Base-by-base conservation (phyloP, 768 basidiomycete species). In the Lactifluus hygrophoroides region DNA sequence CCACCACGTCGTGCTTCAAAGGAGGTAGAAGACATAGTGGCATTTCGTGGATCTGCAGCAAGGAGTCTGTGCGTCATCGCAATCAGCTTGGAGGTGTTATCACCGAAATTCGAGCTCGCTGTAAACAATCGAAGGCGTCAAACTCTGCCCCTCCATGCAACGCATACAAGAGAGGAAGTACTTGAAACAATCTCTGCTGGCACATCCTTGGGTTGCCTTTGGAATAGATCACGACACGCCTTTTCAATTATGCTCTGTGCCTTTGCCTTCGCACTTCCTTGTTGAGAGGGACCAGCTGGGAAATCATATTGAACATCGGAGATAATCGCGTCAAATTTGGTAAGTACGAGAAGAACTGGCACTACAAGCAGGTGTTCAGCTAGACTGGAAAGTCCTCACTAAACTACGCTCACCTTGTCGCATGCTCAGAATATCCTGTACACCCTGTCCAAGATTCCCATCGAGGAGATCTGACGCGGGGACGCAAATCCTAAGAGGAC, bases 161-260 rank as follows among this genome's bases (percentile, higher is more conserved):
- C 8, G 27, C 45, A 46, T 17, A n/a, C 16, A n/a, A 10, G 10
- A 47, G 14, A 48, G 17, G 3, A 42, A 46, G 5, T 27, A 58
- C 57, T 46, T 3, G 45, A 53, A 58, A 54, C 51, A 23, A 53
- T 42, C 10, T 47, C 51, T 28, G 51, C 51, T 27, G 57, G 51
- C 10, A 58, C 14, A 35, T 53, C 51, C 23, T 6, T 34, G 23
- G 45, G 45, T 3, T 34, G 44, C 27, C n/a, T 53, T 14, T 14
- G 21, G 11, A 58, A 40, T 6, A 53, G 21, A 6, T 3, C 11
- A 38, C 44, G 45, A 27, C 51, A 53, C 1, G 38, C 40, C 0
- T 53, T 21, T 42, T 58, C 51, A 10, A 9, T 51, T 9, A 16
- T 35, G 5, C 10, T 6, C 7, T 34, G 32, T 48, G 38, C 57